A percentile compares a stretch with the other conserved stretches of the same genome.
Evolutionary conservation across 495 filamentous ascomycete species (phyloP).

Genomic region (Trichoderma erinaceum): DNA sequence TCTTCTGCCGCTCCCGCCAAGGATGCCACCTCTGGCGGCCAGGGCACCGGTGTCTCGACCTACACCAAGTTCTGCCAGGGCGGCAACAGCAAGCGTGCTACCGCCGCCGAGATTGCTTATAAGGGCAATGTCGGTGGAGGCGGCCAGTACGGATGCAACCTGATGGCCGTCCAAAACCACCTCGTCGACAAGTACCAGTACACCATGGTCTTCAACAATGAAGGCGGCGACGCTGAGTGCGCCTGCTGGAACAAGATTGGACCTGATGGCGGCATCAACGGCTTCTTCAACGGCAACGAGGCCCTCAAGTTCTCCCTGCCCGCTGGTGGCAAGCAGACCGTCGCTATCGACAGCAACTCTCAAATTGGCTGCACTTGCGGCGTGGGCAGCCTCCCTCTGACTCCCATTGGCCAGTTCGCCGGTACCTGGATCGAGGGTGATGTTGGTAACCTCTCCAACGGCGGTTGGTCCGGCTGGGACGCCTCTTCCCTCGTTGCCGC

Average conservation of each 20-base stretch:
- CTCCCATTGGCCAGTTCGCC: slow-evolving; percentile 26
- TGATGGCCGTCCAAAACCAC: slow-evolving; percentile 33
- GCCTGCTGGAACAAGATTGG: slow-evolving; percentile 37
- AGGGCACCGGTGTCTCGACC: not conserved
- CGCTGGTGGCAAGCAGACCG: slow-evolving; percentile 31
- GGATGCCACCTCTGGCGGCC: not conserved
- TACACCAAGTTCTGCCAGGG: slow-evolving; percentile 23
- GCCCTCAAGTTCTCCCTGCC: slow-evolving; percentile 28
- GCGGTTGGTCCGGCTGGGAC: slow-evolving; percentile 34
- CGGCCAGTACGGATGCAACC: slow-evolving; percentile 32
- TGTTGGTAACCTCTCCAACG: slow-evolving; percentile 30
- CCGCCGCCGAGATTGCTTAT: slow-evolving; percentile 31
- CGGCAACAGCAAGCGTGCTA: slow-evolving; percentile 30
- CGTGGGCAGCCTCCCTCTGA: slow-evolving; percentile 23
- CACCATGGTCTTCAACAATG: slow-evolving; percentile 33
- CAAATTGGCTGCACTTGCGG: slow-evolving; percentile 31
- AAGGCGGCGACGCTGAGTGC: slow-evolving; percentile 25
- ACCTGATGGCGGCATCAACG: slow-evolving; percentile 24
- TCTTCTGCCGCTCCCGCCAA: not conserved
- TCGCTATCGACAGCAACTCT: slow-evolving; percentile 30
- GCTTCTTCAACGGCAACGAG: slow-evolving; percentile 28
- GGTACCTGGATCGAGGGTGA: slow-evolving; percentile 35
- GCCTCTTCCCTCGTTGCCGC: slow-evolving; percentile 32
- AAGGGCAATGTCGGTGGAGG: slow-evolving; percentile 29
- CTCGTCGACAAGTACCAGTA: slow-evolving; percentile 32